A percentile compares a stretch with the other conserved stretches of the same genome.
These are phyloP conservation scores for Mycoemilia scoparia DNA, from an alignment of 192 early-diverging fungal species.

Conservation along the genomic window DNA sequence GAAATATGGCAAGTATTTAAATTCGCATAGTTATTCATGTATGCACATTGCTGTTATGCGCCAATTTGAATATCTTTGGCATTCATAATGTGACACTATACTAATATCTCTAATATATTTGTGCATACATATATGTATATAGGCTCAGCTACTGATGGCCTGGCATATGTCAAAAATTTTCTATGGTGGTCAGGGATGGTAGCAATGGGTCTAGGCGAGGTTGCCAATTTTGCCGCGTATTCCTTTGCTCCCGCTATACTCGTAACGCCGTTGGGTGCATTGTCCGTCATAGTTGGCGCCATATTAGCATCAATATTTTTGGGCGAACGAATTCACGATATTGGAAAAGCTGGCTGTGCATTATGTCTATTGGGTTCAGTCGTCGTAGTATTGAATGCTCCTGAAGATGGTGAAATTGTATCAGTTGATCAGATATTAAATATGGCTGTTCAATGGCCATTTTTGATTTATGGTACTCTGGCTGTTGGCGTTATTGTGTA, in stretches of 20 bases:
- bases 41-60: constrained; percentile 44
- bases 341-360: constrained; percentile 77
- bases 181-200: constrained; percentile 84
- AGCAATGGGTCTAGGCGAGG: constrained; percentile 79
- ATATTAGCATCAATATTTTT: constrained; percentile 75
- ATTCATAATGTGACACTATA: too few relatives aligned
- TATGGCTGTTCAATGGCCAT: constrained; percentile 63
- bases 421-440: constrained; percentile 70
- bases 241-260: constrained; percentile 90
- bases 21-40: not conserved
- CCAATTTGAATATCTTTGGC: too few relatives aligned
- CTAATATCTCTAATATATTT: not conserved
- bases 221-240: constrained; percentile 90
- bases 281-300: constrained; percentile 77
- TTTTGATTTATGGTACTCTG: constrained; percentile 57
- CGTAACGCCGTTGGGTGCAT: constrained; percentile 82
- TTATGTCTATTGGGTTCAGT: constrained; percentile 79
- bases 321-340: constrained; percentile 61
- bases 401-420: constrained; percentile 59
- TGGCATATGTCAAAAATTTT: constrained; percentile 66
- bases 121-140: not conserved
- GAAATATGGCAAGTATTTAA: constrained; percentile 17
- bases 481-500: constrained; percentile 43
- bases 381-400: constrained; percentile 71
- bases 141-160: constrained; percentile 48